Conservation (phyloP, 257 asterid species). For the Petunia secreta region DNA sequence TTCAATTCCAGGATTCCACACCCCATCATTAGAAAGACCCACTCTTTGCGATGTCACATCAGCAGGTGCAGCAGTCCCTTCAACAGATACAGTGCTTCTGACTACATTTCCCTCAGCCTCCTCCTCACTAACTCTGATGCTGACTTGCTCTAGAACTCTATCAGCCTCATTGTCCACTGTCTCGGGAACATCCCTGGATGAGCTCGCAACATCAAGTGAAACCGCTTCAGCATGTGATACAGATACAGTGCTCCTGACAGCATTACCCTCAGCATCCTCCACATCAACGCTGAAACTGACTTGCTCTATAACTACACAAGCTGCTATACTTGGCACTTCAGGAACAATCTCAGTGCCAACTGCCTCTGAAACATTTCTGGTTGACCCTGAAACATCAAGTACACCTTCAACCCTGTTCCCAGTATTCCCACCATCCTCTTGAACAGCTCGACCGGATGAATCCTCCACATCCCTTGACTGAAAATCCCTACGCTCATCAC, state of each 20-base stretch:
- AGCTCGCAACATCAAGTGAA: constrained; percentile 31
- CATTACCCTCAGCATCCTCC: constrained; percentile 25
- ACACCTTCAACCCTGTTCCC: constrained; percentile 30
- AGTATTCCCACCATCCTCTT: constrained; percentile 33
- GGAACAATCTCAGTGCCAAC: constrained; percentile 27
- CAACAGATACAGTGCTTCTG: constrained; percentile 23
- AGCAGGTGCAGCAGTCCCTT: constrained; percentile 23
- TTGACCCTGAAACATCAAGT: constrained; percentile 35
- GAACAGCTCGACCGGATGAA: constrained; percentile 28
- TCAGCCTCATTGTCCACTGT: constrained; percentile 28
- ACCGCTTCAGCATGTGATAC: not conserved
- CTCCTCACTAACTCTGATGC: constrained; percentile 27
- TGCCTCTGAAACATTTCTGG: constrained; percentile 23
- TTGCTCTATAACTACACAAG: constrained; percentile 31
- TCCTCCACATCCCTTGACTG: not conserved
- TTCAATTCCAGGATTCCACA: constrained; percentile 47
- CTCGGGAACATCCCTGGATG: constrained; percentile 28
- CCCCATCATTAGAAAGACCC: constrained; percentile 42
- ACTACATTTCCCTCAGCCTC: constrained; percentile 25
- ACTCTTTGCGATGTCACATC: constrained; percentile 24
- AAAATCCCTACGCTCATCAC: not conserved
- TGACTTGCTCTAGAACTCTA: constrained; percentile 35
- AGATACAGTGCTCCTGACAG: constrained; percentile 7
- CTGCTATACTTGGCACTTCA: constrained; percentile 22
- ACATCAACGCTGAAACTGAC: constrained; percentile 30